These are phyloP conservation scores for Camelina laxa DNA, from an alignment of 345 rosid species.

Conservation along the genomic window DNA sequence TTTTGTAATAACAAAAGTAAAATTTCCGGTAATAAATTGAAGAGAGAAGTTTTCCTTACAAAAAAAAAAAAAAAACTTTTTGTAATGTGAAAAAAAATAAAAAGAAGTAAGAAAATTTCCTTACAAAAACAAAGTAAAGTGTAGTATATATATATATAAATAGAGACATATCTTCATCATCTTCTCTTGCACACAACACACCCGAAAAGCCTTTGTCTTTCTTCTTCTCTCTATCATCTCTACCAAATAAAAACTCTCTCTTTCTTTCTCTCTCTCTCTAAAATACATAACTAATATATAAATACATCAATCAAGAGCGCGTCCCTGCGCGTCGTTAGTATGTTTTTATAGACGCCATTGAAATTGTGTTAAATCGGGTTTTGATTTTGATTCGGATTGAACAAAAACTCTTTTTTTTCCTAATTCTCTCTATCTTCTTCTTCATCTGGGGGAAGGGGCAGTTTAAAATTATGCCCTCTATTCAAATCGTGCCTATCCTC, in stretches of 20 bases:
- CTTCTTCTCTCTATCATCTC: constrained; percentile 34
- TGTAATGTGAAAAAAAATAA: background rate
- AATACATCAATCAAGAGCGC: constrained; percentile 37
- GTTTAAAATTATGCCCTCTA: constrained; percentile 63
- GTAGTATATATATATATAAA: background rate
- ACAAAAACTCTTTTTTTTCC: constrained; percentile 17
- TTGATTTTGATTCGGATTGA: constrained; percentile 42
- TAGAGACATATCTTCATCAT: constrained; percentile 42
- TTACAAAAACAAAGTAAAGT: background rate
- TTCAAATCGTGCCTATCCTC: constrained; percentile 62
- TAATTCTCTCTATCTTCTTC: background rate
- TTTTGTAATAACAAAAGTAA: background rate
- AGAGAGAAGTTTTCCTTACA: constrained; percentile 23
- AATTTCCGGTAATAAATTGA: constrained; percentile 10
- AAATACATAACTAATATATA: no score
- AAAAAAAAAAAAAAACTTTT: background rate
- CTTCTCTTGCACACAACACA: constrained; percentile 38
- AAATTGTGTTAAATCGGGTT: constrained; percentile 44
- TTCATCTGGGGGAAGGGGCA: constrained; percentile 46
- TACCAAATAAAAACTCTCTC: constrained; percentile 8
- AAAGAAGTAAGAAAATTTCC: background rate
- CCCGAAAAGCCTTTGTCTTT: constrained; percentile 39
- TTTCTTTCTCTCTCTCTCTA: constrained; percentile 9
- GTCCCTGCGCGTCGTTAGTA: constrained; percentile 38
- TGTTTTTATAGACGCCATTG: constrained; percentile 49